phyloP scores from a whole-genome alignment of 2,329 filamentous ascomycete species.

The Ophiobolus disseminans region DNA sequence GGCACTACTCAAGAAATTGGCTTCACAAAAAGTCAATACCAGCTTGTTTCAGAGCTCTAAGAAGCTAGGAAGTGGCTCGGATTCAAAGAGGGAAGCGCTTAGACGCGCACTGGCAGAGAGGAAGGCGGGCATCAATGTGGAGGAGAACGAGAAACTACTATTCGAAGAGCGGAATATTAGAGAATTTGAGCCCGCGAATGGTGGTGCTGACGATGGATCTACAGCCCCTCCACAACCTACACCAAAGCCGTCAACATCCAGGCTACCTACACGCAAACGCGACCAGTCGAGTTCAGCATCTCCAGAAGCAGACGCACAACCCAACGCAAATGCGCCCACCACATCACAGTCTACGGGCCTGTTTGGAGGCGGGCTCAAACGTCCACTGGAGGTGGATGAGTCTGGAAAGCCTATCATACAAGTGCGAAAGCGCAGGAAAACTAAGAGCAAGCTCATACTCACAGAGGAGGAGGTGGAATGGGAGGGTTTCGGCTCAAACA shows the following conservation, averaged over 20 bases:
- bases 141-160: conserved; percentile 62
- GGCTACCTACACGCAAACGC: conserved; percentile 17
- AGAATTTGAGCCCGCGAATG: conserved; percentile 22
- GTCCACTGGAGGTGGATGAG: conserved; percentile 80
- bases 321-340: conserved; percentile 1
- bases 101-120: conserved; percentile 69
- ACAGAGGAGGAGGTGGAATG: conserved; percentile 61
- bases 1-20: conserved; percentile 82
- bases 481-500: conserved; percentile 67
- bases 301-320: background rate
- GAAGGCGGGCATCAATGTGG: conserved; percentile 66
- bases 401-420: conserved; percentile 82
- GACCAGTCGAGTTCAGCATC: conserved; percentile 23
- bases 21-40: conserved; percentile 80
- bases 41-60: conserved; percentile 79
- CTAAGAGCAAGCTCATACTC: conserved; percentile 51
- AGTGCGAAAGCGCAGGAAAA: conserved; percentile 75
- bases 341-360: conserved; percentile 16
- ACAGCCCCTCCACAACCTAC: background rate
- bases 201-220: conserved; percentile 36
- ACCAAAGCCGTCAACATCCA: background rate
- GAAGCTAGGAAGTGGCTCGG: conserved; percentile 71
- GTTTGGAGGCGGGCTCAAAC: conserved; percentile 82
- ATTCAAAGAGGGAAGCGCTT: conserved; percentile 74
- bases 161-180: conserved; percentile 52